Evolutionary conservation across 2,329 filamentous ascomycete genomes (phyloP), one percentile per base, ranked within the genome.

Genomic region (Xylaria sp.): DNA sequence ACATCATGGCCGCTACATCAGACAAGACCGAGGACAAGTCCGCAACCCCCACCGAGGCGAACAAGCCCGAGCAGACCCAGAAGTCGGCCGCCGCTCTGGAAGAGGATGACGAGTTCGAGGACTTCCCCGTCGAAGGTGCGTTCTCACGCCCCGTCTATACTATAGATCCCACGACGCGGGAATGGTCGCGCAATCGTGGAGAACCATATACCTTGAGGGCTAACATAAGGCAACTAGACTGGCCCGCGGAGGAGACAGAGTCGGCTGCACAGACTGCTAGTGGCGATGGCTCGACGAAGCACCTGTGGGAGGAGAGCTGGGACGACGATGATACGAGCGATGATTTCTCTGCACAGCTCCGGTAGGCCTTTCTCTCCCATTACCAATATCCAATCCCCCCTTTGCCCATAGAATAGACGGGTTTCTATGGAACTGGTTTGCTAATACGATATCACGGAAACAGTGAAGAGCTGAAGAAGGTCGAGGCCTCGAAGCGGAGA

Each of bases 291-390:
- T 84, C 87, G 61, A 81, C 80, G 65, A 78, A 83, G 74, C 92
- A 97, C 78, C 80, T 99, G 57, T 99, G 94, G 94, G 94, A 99
- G 77, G 94, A 99, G 82, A 97, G 92, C 81, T 99, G 94, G 94
- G 94, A 99, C 73, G 94, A 99, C 72, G 93, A 97, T 74, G 94
- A 97, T 77, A 94, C 91, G 66, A 94, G 84, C 70, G 94, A 99
- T 73, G 94, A 99, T 72, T 99, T 99, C 75, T 94, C 92, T 10
- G 85, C 90, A 71, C 93, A 97, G 80, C 79, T 99, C 72, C 95
- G 91, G 93, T 96, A 76, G 67, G 88, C 80, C 19, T 2, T 8
- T 11, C 16, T 16, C 16, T 16, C 16, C 10, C 35, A 37, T 37
- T 13, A 10, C 11, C 37, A 16, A 16, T 16, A 16, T 16, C 11